Base-by-base conservation (phyloP, 73 alveolate species). In the Urostyla sp. region DNA sequence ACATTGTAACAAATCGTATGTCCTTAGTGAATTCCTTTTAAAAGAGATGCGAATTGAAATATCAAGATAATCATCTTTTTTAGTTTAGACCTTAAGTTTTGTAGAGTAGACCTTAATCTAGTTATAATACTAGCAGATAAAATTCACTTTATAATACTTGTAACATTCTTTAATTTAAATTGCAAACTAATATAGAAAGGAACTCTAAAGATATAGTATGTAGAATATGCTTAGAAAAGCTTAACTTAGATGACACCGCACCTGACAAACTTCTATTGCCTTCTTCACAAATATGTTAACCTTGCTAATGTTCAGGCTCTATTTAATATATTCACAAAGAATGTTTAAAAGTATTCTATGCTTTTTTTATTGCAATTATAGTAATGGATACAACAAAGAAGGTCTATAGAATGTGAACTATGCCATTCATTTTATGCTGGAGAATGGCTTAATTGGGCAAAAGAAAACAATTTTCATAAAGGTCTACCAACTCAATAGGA, bases 371-470 rank as follows among this genome's bases (percentile, higher is more conserved):
- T 4, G 30, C 49, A 24, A 27, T 20, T 66, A 1, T 27, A 69
- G 83, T 46, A 37, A 30, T 69, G 83, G 83, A 69, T 69, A 20
- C 32, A 69, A 34, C 54, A 69, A 24, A 44, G 69, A 23, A 69
- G 49, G 49, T 13, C 57, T n/a, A 28, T 69, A 2, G 30, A 45
- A 6, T 69, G 83, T 32, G 83, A 69, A 37, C 36, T 69, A 2
- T 69, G 83, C 55, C 83, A 69, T 69, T 35, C 44, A 5, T 13
- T 20, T 8, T 69, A 69, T 26, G 15, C 55, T 11, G 54, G 49
- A 7, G 83, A 69, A 31, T 69, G 83, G 83, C 72, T 69, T 8
- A 44, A 69, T 28, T 69, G 83, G 83, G 83, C 83, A 4, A 69
- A 28, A 46, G 83, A 69, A 16, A 69, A 69, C 30, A 69, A 69